These are phyloP conservation scores for Aspergillus bertholletiae DNA, from an alignment of 495 filamentous ascomycete genomes.

Conservation along the genomic window DNA sequence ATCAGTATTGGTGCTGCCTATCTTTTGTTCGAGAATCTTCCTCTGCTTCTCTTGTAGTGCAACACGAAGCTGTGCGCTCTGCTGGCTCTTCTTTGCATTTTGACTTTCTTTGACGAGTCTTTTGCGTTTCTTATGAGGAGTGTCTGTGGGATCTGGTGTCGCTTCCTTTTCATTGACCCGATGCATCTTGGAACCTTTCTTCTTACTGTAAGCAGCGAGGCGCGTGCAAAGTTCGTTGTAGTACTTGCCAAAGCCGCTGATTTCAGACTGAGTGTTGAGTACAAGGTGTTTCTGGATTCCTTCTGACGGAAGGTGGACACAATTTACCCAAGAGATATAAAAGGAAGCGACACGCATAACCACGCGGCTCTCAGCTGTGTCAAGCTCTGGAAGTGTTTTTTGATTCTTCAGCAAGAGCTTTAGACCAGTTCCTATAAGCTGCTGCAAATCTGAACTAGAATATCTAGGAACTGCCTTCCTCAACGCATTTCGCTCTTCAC, in stretches of 20 bases:
- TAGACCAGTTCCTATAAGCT: slow-evolving; percentile 7
- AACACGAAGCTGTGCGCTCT: slow-evolving; percentile 39
- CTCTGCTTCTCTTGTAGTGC: slow-evolving; percentile 48
- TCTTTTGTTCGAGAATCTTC: slow-evolving; percentile 37
- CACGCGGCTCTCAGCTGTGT: slow-evolving; percentile 5
- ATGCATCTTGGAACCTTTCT: slow-evolving; percentile 3
- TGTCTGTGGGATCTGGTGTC: neutral
- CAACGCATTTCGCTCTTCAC: slow-evolving; percentile 13
- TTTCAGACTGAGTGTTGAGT: slow-evolving; percentile 12
- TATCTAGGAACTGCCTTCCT: slow-evolving; percentile 11
- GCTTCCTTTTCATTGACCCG: neutral
- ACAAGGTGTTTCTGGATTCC: slow-evolving; percentile 21
- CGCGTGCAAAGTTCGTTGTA: slow-evolving; percentile 22
- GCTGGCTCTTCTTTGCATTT: slow-evolving; percentile 43
- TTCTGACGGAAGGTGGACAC: slow-evolving; percentile 12
- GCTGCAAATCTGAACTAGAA: neutral
- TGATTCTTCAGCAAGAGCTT: slow-evolving; percentile 7
- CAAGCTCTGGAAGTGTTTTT: slow-evolving; percentile 8
- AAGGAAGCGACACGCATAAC: slow-evolving; percentile 32
- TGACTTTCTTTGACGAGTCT: slow-evolving; percentile 42
- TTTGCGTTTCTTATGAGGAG: slow-evolving; percentile 44
- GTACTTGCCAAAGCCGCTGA: slow-evolving; percentile 17
- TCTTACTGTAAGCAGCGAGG: slow-evolving; percentile 9
- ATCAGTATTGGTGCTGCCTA: slow-evolving; percentile 40
- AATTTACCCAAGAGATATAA: slow-evolving; percentile 40